phyloP scores from a whole-genome alignment of 2,329 filamentous ascomycete genomes.

The Aspergillus brasiliensis region DNA sequence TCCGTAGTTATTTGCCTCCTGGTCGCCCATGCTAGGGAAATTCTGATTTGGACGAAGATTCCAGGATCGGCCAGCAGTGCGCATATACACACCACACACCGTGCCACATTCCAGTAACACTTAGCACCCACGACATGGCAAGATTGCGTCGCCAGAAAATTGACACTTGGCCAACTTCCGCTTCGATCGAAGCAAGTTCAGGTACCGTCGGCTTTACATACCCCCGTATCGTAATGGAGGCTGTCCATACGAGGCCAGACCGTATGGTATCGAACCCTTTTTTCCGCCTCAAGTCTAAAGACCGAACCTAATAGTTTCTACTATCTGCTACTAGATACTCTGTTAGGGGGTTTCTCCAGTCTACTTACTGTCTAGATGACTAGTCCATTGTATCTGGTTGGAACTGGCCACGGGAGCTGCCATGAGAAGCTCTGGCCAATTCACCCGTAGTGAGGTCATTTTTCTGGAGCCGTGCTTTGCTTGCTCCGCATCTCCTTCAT shows the following conservation, averaged over 20 bases:
- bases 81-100: too few relatives aligned
- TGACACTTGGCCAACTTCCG: constrained; percentile 23
- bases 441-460: background rate
- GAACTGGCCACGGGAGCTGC: background rate
- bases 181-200: constrained; percentile 9
- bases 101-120: constrained; percentile 2
- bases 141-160: background rate
- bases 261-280: constrained; percentile 1
- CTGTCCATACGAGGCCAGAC: background rate
- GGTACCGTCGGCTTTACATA: background rate
- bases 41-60: background rate
- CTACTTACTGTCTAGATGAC: too few relatives aligned
- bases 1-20: background rate
- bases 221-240: constrained; percentile 11
- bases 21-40: background rate
- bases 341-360: too few relatives aligned
- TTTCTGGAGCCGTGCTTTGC: background rate
- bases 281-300: background rate
- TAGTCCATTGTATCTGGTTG: background rate
- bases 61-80: background rate
- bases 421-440: background rate
- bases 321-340: too few relatives aligned
- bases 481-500: background rate
- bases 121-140: background rate
- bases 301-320: too few relatives aligned